Base-by-base conservation (phyloP, 805 yeast species). In the Cyberlindnera saturnus region DNA sequence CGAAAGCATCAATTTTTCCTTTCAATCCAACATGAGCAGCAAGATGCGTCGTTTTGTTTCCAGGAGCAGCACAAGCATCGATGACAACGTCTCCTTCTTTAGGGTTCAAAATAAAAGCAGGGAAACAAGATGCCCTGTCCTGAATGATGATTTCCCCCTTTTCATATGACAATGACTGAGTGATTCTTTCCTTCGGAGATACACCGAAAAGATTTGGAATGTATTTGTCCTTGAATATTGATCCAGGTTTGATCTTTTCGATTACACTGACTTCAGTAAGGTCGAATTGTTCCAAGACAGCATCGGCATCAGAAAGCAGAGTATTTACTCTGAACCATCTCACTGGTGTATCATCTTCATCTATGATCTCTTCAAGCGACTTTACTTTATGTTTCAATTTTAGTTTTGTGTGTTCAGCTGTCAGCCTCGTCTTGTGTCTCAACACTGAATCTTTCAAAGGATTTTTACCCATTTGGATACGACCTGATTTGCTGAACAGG, bases 1-100 rank as follows among this genome's bases (percentile, higher is more conserved):
- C 99, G 64, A 89, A 93, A 0, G 99, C 99, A 52, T 73, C 73
- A 9, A 89, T 80, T 14, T 62, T 56, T 15, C 58, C 54, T 0
- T 68, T 66, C 2, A 64, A 52, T 32, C 65, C 64, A 18, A 87
- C 63, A 40, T 76, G 68, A 0, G 93, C 78, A 0, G 96, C 96
- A 18, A 83, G 66, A 64, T 91, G 98, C 0, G 97, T 87, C 0
- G 99, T 93, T 61, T 93, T 95, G 63, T 93, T 93, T 5, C 99
- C 99, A 5, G 99, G 99, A 0, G 99, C 99, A 3, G 98, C 90
- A 66, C 97, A 90, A 1, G 96, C 84, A 65, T 93, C 99, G 36
- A 93, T 85, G 10, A 89, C 79, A 19, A 70, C 63, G 45, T 75
- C 82, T 36, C 81, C 83, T 4, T 76, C 69, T 1, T 60, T 43